A percentile compares a stretch with the other conserved stretches of the same genome.
Conservation (phyloP, 2,329 filamentous ascomycete genomes). For the Colletotrichum lentis region DNA sequence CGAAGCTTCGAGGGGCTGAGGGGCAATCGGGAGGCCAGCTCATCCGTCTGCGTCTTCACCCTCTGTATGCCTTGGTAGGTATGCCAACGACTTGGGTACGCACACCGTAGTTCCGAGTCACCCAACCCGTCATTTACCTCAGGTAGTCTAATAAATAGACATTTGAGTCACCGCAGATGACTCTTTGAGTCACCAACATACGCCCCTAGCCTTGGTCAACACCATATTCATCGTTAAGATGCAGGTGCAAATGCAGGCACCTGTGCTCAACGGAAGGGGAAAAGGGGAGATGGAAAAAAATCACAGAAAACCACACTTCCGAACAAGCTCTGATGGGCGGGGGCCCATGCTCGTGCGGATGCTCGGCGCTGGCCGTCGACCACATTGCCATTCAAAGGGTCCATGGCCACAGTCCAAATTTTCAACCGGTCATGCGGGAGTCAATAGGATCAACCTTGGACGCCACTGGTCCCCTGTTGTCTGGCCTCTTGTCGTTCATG, state of each 20-base stretch:
- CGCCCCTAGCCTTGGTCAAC: too few relatives aligned
- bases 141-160: background rate
- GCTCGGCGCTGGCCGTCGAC: slow-evolving; percentile 25
- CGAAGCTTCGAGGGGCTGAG: slow-evolving; percentile 2
- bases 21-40: slow-evolving; percentile 20
- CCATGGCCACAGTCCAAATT: slow-evolving; percentile 12
- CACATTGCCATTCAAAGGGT: slow-evolving; percentile 11
- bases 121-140: background rate
- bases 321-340: slow-evolving; percentile 7
- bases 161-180: slow-evolving; percentile 14
- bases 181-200: background rate
- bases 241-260: background rate
- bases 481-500: slow-evolving; percentile 32
- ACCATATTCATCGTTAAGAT: background rate
- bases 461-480: slow-evolving; percentile 15
- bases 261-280: background rate
- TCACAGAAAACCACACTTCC: too few relatives aligned
- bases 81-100: background rate
- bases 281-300: background rate
- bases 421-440: slow-evolving; percentile 29
- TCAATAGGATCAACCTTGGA: slow-evolving; percentile 23
- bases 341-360: slow-evolving; percentile 15
- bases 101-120: slow-evolving; percentile 11
- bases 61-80: too few relatives aligned
- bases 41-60: slow-evolving; percentile 5